Conservation (phyloP, 768 basidiomycete species). For the Lentinula guzmanii region DNA sequence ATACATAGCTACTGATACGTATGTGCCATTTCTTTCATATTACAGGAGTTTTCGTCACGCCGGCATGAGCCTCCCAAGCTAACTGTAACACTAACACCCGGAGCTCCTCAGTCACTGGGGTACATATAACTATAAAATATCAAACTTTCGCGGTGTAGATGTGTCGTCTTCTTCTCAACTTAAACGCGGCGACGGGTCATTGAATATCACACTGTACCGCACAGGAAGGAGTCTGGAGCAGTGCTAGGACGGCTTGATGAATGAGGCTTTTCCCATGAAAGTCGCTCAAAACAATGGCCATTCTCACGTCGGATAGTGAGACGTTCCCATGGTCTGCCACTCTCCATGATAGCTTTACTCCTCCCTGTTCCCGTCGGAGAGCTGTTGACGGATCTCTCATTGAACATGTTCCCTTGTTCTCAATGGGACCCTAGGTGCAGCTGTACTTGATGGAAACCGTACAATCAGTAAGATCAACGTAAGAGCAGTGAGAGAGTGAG, state of each 20-base stretch:
- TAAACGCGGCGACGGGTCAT: not conserved
- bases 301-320: conserved; percentile 5
- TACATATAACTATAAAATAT: not conserved
- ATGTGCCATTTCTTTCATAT: not conserved
- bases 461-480: not conserved
- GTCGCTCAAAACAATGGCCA: conserved; percentile 3
- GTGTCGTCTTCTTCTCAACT: not conserved
- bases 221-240: not conserved
- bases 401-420: not conserved
- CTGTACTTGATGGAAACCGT: not conserved
- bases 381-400: not conserved
- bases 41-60: not conserved
- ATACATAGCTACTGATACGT: not conserved
- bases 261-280: not conserved
- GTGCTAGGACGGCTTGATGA: not conserved
- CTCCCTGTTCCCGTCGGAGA: conserved; percentile 1
- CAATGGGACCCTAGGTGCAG: not conserved
- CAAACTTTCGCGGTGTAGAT: not conserved
- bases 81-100: not conserved
- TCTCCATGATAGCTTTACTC: not conserved
- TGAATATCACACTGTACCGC: not conserved
- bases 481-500: not conserved
- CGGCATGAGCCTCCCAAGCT: not conserved
- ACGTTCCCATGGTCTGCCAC: conserved; percentile 6
- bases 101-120: not conserved